Base-by-base conservation (phyloP, 73 alveolate species). In the Breviolum minutum region DNA sequence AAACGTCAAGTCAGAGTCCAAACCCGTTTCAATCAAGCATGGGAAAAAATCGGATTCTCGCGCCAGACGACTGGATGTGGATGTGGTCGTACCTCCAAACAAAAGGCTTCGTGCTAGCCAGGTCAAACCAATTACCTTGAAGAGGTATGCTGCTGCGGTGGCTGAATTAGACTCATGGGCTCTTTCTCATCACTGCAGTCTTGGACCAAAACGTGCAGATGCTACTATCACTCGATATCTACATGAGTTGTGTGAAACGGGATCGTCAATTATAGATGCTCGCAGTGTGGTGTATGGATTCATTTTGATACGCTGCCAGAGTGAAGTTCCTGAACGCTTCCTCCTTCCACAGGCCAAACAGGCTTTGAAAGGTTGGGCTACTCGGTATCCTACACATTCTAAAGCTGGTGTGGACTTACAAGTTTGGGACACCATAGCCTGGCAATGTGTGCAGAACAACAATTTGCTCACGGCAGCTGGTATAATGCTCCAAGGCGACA, bases 351-450 rank as follows among this genome's bases (percentile, higher is more conserved):
- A 74, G 17, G 29, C 63, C 62, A 74, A 74, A n/a, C 63, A 13
- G 11, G 88, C 88, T 69, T 80, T 80, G 69, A 80, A 80, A 30
- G 88, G 88, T 16, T 80, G 88, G 88, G 12, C 64, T 13, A 7
- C 95, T 19, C 54, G 94, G 7, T 85, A 29, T 87, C 82, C 95
- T 9, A 27, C 22, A 7, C 63, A 63, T 22, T 87, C 95, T 12
- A 81, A 83, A n/a, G 62, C 95, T 11, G 95, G 95, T 20, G 95
- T 87, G 26, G 95, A 87, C 62, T 22, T 87, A 24, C 30, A 32
- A 68, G 10, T 87, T 22, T 87, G 95, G 95, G 95, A 87, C 48
- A 29, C 66, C 12, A 26, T 87, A 7, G 95, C 88, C 5, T 48
- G 64, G 88, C 27, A 30, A 17, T 30, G 70, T 40, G 16, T 7